These are phyloP conservation scores for Daldinia eschscholtzii DNA, from an alignment of 2,329 filamentous ascomycete genomes.

Conservation along the genomic window DNA sequence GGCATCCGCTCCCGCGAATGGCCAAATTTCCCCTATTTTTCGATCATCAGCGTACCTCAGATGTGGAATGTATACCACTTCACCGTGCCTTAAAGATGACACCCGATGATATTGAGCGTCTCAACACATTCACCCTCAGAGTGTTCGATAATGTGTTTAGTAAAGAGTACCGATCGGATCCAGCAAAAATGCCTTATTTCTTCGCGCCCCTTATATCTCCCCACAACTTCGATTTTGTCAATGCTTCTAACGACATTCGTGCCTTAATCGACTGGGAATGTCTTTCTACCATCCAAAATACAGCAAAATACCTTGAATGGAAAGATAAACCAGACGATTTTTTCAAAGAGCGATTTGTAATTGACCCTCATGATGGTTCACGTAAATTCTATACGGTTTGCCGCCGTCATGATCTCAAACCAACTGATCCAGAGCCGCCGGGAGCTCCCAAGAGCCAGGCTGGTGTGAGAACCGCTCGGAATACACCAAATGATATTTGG, in stretches of 20 bases:
- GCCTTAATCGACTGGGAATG: conserved; percentile 72
- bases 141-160: conserved; percentile 90
- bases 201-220: conserved; percentile 69
- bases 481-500: conserved; percentile 71
- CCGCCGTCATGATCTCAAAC: conserved; percentile 69
- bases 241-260: conserved; percentile 38
- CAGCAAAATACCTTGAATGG: conserved; percentile 54
- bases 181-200: conserved; percentile 82
- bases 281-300: conserved; percentile 58
- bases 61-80: conserved; percentile 65
- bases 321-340: conserved; percentile 61
- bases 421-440: conserved; percentile 74
- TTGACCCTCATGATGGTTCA: conserved; percentile 72
- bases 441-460: conserved; percentile 62
- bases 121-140: conserved; percentile 80
- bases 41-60: conserved; percentile 70
- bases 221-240: conserved; percentile 50
- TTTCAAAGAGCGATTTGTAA: conserved; percentile 66
- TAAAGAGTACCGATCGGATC: conserved; percentile 78
- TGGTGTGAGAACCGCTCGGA: conserved; percentile 57
- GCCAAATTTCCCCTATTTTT: conserved; percentile 80
- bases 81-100: conserved; percentile 58
- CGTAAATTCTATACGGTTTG: conserved; percentile 70
- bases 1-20: conserved; percentile 72
- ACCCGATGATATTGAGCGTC: conserved; percentile 59